A percentile compares a stretch with the other conserved stretches of the same genome.
Evolutionary conservation across 192 early-diverging fungal genomes (phyloP).

Genomic region (Podila verticillata): DNA sequence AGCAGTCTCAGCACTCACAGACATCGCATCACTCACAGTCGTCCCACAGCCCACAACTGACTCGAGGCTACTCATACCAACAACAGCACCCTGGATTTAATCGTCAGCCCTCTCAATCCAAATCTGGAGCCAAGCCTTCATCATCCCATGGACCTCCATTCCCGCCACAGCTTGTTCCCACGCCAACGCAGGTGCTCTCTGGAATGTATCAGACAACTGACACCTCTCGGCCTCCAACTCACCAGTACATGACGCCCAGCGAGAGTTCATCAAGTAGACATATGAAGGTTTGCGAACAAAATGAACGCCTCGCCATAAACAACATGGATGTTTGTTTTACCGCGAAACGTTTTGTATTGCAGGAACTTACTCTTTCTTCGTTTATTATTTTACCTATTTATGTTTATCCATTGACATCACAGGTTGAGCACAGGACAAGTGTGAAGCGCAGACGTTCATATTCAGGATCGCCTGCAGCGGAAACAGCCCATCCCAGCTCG

Average conservation of each 20-base stretch:
- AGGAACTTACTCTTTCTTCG: no score
- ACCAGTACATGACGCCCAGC: background rate
- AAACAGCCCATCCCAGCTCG: background rate
- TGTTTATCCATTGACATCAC: background rate
- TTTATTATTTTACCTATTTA: no score
- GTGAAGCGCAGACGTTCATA: conserved; percentile 33
- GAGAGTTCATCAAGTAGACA: no score
- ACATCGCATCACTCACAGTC: conserved; percentile 28
- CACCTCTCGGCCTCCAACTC: background rate
- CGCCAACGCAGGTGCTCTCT: conserved; percentile 38
- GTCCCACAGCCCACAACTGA: conserved; percentile 23
- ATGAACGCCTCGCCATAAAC: no score
- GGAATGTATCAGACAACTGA: background rate
- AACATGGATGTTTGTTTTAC: no score
- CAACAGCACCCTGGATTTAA: conserved; percentile 23
- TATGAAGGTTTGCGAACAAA: no score
- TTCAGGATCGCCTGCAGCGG: conserved; percentile 15
- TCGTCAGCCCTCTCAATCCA: conserved; percentile 22
- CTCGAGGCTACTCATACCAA: conserved; percentile 3
- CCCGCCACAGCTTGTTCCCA: conserved; percentile 11
- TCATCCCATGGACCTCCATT: conserved; percentile 12
- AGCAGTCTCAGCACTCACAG: conserved; percentile 33
- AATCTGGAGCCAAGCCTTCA: conserved; percentile 4
- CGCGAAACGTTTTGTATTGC: no score
- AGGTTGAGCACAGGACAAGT: conserved; percentile 14